Evolutionary conservation across 768 basidiomycete species (phyloP), one percentile per base, ranked within the genome.

Genomic region (Podaxis sp.): DNA sequence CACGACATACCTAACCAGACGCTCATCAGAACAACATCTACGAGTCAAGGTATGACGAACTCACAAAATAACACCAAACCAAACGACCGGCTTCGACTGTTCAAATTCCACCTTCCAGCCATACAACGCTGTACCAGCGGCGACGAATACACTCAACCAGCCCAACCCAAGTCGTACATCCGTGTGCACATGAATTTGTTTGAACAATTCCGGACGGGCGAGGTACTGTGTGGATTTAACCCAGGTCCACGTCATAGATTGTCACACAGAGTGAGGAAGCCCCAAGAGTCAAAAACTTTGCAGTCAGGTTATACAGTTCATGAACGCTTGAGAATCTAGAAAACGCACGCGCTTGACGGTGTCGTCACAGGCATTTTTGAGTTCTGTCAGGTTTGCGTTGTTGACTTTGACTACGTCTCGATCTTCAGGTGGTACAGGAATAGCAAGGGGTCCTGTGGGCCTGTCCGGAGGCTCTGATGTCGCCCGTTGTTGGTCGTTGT

Each of bases 41-140:
- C 55, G 61, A 57, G 49, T n/a, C 11, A 28, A 9, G 33, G 15
- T 3, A 46, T 4, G 22, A 33, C 48, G 11, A 2, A 84, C 92
- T 71, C 75, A 92, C 93, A 87, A 63, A 60, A 88, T 84, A 68
- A 97, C 83, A 2, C 94, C 95, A 8, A 82, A 80, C 82, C 87
- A 89, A 19, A 96, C 85, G 36, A 85, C 85, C 11, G 85, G 83
- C 76, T 97, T 96, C 64, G 90, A 87, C 73, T 88, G 84, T 74
- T 96, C 92, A 73, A 96, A 99, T n/a, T 92, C 90, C 51, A 89
- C 78, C 69, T 90, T 88, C 75, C 88, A 94, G 38, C 93, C 92
- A 69, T 96, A 96, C 48, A 93, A 79, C 38, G 89, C 90, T 30
- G 93, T 93, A 12, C 84, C 89, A 49, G 83, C 84, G 22, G 95